These are phyloP conservation scores for Penicillium sp. DNA, from an alignment of 2,329 filamentous ascomycete species.

Conservation along the genomic window DNA sequence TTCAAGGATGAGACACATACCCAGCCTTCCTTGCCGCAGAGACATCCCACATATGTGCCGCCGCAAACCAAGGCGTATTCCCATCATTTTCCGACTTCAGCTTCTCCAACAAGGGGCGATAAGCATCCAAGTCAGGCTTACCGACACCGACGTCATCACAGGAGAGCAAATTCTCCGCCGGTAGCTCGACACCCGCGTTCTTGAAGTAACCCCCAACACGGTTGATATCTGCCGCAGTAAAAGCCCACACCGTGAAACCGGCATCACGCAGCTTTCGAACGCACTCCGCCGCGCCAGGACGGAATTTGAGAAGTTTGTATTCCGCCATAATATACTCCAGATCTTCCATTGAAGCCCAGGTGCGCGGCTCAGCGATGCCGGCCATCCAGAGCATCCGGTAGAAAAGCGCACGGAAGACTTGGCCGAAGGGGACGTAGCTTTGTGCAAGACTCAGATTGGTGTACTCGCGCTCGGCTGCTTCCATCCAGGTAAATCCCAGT, in stretches of 20 bases:
- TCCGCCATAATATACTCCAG: slow-evolving; percentile 38
- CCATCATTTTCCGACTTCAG: slow-evolving; percentile 19
- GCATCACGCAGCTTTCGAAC: slow-evolving; percentile 37
- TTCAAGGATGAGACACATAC: slow-evolving; percentile 14
- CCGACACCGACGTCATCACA: slow-evolving; percentile 30
- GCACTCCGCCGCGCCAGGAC: slow-evolving; percentile 41
- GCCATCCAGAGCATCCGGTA: slow-evolving; percentile 46
- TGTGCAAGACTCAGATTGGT: slow-evolving; percentile 46
- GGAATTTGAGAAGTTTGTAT: slow-evolving; percentile 34
- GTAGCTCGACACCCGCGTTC: slow-evolving; percentile 25
- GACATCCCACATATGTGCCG: slow-evolving; percentile 34
- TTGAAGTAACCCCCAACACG: slow-evolving; percentile 30
- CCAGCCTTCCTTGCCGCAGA: slow-evolving; percentile 28
- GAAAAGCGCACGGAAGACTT: slow-evolving; percentile 44
- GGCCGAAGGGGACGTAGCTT: slow-evolving; percentile 40
- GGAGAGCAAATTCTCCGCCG: slow-evolving; percentile 27
- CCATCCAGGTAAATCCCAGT: slow-evolving; percentile 47
- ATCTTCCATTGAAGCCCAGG: slow-evolving; percentile 42
- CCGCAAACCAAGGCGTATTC: slow-evolving; percentile 32
- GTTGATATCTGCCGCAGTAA: slow-evolving; percentile 29
- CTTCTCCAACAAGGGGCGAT: slow-evolving; percentile 24
- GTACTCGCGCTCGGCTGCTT: slow-evolving; percentile 47
- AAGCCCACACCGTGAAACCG: slow-evolving; percentile 31
- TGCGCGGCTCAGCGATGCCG: slow-evolving; percentile 41
- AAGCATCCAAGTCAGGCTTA: slow-evolving; percentile 30